phyloP scores from a whole-genome alignment of 495 filamentous ascomycete genomes.

The Glonium stellatum region DNA sequence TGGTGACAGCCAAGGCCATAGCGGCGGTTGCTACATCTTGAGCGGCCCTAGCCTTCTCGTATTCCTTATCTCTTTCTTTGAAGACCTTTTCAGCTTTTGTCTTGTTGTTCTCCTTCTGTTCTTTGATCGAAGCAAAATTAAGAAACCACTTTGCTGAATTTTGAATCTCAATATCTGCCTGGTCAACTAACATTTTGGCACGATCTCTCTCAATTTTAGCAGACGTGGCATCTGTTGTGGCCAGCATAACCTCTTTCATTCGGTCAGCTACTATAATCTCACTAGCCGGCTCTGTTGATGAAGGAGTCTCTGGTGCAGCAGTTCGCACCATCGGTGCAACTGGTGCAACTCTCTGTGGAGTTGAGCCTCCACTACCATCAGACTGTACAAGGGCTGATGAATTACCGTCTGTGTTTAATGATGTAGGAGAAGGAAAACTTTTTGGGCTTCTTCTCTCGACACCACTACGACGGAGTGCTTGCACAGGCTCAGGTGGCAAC shows the following conservation, averaged over 20 bases:
- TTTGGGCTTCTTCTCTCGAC: background rate
- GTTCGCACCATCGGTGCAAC: conserved; percentile 1
- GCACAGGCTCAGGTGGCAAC: background rate
- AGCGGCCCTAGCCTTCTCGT: background rate
- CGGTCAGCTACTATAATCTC: background rate
- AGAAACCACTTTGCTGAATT: background rate
- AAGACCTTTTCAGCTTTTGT: background rate
- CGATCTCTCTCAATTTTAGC: background rate
- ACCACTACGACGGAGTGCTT: background rate
- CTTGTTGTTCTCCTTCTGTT: background rate
- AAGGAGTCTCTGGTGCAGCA: background rate
- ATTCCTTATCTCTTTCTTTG: background rate
- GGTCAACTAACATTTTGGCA: background rate
- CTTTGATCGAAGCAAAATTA: background rate
- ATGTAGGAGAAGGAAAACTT: background rate
- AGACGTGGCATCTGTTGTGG: background rate
- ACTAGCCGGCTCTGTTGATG: background rate
- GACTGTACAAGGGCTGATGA: background rate
- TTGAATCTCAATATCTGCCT: background rate
- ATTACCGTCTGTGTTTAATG: background rate
- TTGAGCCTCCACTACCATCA: conserved; percentile 1
- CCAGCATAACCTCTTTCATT: background rate
- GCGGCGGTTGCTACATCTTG: background rate
- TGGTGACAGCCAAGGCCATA: background rate
- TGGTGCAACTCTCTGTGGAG: background rate